A percentile compares a stretch with the other conserved stretches of the same genome.
Conservation (phyloP, 2,329 filamentous ascomycete species). For the Fusarium veterinarium region DNA sequence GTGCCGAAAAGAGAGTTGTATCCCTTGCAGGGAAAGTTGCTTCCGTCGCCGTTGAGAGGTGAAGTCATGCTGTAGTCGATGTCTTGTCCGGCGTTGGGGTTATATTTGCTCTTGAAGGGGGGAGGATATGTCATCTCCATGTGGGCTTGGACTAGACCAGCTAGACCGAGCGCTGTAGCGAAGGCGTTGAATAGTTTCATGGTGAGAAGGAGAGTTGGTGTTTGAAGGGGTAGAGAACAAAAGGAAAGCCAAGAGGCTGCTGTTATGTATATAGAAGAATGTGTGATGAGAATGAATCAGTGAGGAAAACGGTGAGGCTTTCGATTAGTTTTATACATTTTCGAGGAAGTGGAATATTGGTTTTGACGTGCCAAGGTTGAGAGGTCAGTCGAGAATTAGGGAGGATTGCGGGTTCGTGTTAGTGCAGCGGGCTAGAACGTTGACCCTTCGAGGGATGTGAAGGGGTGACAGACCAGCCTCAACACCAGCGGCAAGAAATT, state of each 20-base stretch:
- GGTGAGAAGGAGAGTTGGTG: not conserved
- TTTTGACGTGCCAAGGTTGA: conserved; percentile 7
- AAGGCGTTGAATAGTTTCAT: conserved; percentile 38
- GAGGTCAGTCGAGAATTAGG: conserved; percentile 19
- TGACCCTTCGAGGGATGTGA: not conserved
- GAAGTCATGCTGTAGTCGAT: conserved; percentile 79
- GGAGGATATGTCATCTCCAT: conserved; percentile 66
- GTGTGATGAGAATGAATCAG: not conserved
- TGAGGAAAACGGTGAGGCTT: not conserved
- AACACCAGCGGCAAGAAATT: not conserved
- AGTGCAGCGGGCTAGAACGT: conserved; percentile 24
- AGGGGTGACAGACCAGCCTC: not conserved
- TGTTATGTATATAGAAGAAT: not conserved
- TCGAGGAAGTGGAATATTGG: not conserved
- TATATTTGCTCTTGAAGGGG: conserved; percentile 64
- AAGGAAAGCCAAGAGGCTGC: conserved; percentile 2
- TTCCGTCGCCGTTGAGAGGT: conserved; percentile 69
- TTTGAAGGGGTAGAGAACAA: not conserved
- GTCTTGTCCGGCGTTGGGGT: conserved; percentile 57
- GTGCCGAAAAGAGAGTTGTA: conserved; percentile 61
- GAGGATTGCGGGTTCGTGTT: conserved; percentile 32
- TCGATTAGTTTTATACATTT: conserved; percentile 26
- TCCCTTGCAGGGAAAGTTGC: conserved; percentile 82
- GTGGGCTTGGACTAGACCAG: conserved; percentile 60
- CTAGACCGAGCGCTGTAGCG: conserved; percentile 54